Percentiles rank a stretch among this genome's conserved stretches.
Evolutionary conservation across 2,329 filamentous ascomycete species (phyloP).

Genomic region (Penicillium sp.): DNA sequence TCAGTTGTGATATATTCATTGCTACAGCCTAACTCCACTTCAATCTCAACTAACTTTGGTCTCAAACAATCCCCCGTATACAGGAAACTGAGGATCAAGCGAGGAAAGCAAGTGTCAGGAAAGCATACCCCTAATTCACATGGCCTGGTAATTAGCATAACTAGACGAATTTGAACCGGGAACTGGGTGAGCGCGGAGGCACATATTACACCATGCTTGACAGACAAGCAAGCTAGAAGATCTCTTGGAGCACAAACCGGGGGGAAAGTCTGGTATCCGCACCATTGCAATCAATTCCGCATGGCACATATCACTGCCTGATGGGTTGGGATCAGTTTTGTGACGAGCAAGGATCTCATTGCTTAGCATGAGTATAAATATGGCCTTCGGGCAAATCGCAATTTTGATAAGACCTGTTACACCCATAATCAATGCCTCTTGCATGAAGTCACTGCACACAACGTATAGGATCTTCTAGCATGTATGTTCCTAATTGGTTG

Average conservation of each 20-base stretch:
- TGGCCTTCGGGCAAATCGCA: too few relatives aligned
- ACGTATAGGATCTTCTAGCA: not conserved
- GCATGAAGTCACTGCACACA: not conserved
- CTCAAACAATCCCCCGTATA: conserved; percentile 81
- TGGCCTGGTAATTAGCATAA: conserved; percentile 93
- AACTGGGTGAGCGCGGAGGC: conserved; percentile 88
- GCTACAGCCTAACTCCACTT: too few relatives aligned
- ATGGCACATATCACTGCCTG: conserved; percentile 79
- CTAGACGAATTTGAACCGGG: conserved; percentile 84
- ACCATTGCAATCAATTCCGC: conserved; percentile 89
- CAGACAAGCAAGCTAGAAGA: too few relatives aligned
- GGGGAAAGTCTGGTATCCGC: conserved; percentile 61
- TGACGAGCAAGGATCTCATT: conserved; percentile 69
- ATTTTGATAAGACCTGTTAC: not conserved
- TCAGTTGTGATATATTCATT: too few relatives aligned
- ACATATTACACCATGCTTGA: conserved; percentile 99
- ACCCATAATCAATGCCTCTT: not conserved
- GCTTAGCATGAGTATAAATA: conserved; percentile 82
- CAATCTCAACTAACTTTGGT: conserved; percentile 78
- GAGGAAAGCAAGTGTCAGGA: conserved; percentile 72
- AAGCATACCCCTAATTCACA: conserved; percentile 89
- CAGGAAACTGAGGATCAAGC: conserved; percentile 75
- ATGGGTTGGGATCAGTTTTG: conserved; percentile 95
- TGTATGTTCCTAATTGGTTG: not conserved
- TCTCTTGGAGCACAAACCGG: conserved; percentile 67